Conservation (phyloP, 495 filamentous ascomycete species). For the Daldinia concentrica region DNA sequence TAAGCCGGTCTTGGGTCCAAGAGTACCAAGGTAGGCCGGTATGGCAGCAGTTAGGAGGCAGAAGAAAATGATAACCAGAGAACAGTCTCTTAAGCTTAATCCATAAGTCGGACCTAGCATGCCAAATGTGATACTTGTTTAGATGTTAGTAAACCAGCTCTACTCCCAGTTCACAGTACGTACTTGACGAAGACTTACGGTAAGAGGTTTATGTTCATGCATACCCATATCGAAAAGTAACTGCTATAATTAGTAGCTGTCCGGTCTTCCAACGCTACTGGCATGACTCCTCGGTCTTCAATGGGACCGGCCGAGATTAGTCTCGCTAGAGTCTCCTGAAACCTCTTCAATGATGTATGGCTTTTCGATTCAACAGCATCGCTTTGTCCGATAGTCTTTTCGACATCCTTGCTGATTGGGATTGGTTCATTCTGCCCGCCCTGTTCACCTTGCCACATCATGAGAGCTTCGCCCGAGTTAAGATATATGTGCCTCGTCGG, state of each 20-base stretch:
- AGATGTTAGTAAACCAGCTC: slow-evolving; percentile 37
- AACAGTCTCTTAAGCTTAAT: slow-evolving; percentile 56
- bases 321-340: background rate
- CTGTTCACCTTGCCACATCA: slow-evolving; percentile 11
- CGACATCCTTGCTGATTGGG: slow-evolving; percentile 12
- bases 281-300: slow-evolving; percentile 60
- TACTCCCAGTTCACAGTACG: background rate
- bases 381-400: slow-evolving; percentile 14
- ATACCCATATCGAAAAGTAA: slow-evolving; percentile 59
- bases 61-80: slow-evolving; percentile 66
- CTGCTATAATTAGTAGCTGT: slow-evolving; percentile 58
- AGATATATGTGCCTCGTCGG: background rate
- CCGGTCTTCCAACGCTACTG: slow-evolving; percentile 61
- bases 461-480: background rate
- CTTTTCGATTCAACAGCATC: slow-evolving; percentile 16
- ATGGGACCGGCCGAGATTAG: slow-evolving; percentile 34
- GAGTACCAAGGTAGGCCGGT: slow-evolving; percentile 61
- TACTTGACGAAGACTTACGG: slow-evolving; percentile 44
- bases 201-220: slow-evolving; percentile 55
- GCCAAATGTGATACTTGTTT: slow-evolving; percentile 62
- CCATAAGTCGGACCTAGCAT: slow-evolving; percentile 63
- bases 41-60: slow-evolving; percentile 58
- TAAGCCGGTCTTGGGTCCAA: slow-evolving; percentile 62
- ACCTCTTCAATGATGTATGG: background rate
- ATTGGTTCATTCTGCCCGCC: background rate